Conservation (phyloP, 2,329 filamentous ascomycete genomes). For the Penicillium sp. region DNA sequence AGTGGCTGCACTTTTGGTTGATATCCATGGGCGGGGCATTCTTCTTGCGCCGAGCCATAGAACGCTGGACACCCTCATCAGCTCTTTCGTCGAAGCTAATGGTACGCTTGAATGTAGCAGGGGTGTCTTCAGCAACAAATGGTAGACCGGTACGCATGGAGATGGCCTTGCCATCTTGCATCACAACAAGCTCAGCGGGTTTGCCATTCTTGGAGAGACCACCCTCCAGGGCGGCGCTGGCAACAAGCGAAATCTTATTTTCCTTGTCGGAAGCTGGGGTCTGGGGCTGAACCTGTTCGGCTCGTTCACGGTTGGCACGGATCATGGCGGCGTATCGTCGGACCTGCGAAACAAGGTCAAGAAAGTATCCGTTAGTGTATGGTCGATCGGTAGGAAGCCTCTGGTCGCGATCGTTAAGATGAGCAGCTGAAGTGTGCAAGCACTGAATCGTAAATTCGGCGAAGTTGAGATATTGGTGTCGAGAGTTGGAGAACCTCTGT, state of each 20-base stretch:
- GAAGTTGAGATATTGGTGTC: conserved; percentile 79
- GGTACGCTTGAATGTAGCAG: conserved; percentile 52
- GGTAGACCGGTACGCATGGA: conserved; percentile 71
- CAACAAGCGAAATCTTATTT: conserved; percentile 2
- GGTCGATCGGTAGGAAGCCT: conserved; percentile 80
- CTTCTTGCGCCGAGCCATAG: conserved; percentile 95
- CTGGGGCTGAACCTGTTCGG: conserved; percentile 60
- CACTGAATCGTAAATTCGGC: conserved; percentile 88
- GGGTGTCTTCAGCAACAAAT: conserved; percentile 50
- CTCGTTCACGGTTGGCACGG: conserved; percentile 69
- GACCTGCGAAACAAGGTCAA: conserved; percentile 94
- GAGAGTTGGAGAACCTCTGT: conserved; percentile 72
- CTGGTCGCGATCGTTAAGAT: conserved; percentile 82
- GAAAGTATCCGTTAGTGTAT: conserved; percentile 94
- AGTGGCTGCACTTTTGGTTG: conserved; percentile 77
- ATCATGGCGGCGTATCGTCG: conserved; percentile 84
- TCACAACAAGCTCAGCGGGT: conserved; percentile 77
- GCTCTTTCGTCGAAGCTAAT: conserved; percentile 57
- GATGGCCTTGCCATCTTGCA: conserved; percentile 72
- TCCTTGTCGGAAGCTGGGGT: neutral
- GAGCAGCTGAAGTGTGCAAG: conserved; percentile 84
- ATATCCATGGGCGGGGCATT: conserved; percentile 83
- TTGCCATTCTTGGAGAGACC: conserved; percentile 79
- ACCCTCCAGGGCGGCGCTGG: conserved; percentile 77
- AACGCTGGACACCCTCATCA: conserved; percentile 80